These are phyloP conservation scores for Hortiboletus flavorubellus DNA, from an alignment of 768 basidiomycete genomes.

Conservation along the genomic window DNA sequence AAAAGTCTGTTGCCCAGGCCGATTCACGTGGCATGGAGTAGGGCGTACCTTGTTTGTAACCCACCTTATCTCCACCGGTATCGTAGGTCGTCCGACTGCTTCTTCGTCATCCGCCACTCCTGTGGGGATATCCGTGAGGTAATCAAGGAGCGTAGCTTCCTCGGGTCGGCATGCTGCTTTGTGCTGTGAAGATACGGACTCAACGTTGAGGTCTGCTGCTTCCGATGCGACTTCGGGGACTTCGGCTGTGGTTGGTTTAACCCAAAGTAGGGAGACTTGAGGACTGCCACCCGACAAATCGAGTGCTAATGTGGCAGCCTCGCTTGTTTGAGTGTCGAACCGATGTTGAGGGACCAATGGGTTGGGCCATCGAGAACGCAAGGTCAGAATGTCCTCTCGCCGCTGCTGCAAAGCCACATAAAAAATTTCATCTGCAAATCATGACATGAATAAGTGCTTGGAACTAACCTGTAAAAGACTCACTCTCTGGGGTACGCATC, in stretches of 20 bases:
- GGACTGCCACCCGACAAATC: background rate
- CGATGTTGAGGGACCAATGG: slow-evolving; percentile 3
- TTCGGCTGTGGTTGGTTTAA: background rate
- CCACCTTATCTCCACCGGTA: background rate
- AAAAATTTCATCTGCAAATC: background rate
- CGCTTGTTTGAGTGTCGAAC: slow-evolving; percentile 10
- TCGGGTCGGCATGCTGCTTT: background rate
- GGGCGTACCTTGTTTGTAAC: background rate
- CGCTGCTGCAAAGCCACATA: background rate
- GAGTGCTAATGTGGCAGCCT: background rate
- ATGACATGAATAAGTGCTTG: no score
- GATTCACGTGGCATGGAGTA: no score
- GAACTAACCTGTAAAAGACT: background rate
- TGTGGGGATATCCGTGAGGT: background rate
- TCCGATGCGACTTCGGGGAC: background rate
- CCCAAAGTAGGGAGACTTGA: background rate
- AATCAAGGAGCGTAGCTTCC: background rate
- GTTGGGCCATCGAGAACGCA: slow-evolving; percentile 12
- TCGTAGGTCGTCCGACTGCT: background rate
- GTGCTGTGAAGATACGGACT: background rate
- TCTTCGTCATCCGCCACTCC: background rate
- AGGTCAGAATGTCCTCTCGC: background rate
- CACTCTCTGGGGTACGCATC: slow-evolving; percentile 1
- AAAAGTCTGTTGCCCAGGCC: no score
- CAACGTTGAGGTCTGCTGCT: background rate